A percentile compares a stretch with the other conserved stretches of the same genome.
Evolutionary conservation across 2,329 filamentous ascomycete species (phyloP).

Genomic region (Aspergillaceae sp.): DNA sequence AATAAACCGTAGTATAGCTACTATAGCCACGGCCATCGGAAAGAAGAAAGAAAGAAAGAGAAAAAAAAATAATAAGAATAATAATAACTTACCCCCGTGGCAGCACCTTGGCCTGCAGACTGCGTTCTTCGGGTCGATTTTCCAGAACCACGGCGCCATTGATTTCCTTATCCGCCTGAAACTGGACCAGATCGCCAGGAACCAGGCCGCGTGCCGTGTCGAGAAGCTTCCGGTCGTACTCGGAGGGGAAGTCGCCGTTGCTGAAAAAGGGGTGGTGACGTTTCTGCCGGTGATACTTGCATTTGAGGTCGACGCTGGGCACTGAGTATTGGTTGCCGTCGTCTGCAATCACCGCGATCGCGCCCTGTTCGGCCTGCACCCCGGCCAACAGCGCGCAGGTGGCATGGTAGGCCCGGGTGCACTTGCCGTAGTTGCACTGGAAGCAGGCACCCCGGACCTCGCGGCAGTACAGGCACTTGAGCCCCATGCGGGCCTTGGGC

Average conservation of each 20-base stretch:
- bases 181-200: slow-evolving; percentile 70
- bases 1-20: neutral
- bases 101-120: slow-evolving; percentile 69
- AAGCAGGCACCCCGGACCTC: slow-evolving; percentile 94
- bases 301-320: slow-evolving; percentile 85
- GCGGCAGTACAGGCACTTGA: slow-evolving; percentile 91
- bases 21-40: neutral
- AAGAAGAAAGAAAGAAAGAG: slow-evolving; percentile 5
- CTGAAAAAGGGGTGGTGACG: slow-evolving; percentile 59
- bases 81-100: slow-evolving; percentile 62
- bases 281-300: slow-evolving; percentile 86
- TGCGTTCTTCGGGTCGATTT: slow-evolving; percentile 68
- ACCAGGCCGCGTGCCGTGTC: slow-evolving; percentile 61
- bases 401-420: slow-evolving; percentile 84
- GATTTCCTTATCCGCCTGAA: slow-evolving; percentile 78
- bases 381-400: slow-evolving; percentile 89
- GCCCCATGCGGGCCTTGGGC: slow-evolving; percentile 74
- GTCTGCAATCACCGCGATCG: slow-evolving; percentile 77
- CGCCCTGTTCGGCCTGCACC: slow-evolving; percentile 79
- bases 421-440: slow-evolving; percentile 93
- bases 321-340: slow-evolving; percentile 90
- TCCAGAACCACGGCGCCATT: slow-evolving; percentile 84
- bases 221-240: slow-evolving; percentile 59
- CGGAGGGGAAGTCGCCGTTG: slow-evolving; percentile 55
- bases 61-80: slow-evolving; percentile 6